phyloP scores from a whole-genome alignment of 1,139 yeast genomes.

The Arxiozyma slooffiae region DNA sequence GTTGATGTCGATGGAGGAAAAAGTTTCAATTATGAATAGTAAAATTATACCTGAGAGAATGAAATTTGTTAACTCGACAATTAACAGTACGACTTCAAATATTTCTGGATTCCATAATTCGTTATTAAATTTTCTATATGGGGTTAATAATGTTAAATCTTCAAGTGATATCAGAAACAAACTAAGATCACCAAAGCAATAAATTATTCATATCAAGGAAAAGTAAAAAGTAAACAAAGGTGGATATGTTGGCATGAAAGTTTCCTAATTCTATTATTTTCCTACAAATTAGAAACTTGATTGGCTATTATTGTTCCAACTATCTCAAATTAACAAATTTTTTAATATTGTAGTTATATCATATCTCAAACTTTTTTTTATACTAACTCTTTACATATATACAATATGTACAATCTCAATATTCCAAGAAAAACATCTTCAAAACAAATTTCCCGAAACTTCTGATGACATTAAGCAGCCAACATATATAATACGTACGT shows the following conservation, averaged over 20 bases:
- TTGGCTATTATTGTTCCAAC: not conserved
- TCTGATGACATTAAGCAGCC: not conserved
- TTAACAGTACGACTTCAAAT: not conserved
- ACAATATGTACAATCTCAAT: not conserved
- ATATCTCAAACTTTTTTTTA: not conserved
- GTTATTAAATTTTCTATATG: conserved; percentile 4
- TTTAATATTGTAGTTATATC: no score
- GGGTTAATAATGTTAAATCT: not conserved
- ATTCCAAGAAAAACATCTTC: not conserved
- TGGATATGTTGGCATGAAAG: not conserved
- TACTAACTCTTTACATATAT: not conserved
- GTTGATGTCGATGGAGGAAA: not conserved
- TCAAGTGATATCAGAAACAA: not conserved
- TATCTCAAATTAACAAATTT: not conserved
- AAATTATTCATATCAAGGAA: not conserved
- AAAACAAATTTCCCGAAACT: no score
- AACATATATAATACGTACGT: no score
- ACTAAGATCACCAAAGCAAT: not conserved
- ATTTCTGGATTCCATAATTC: conserved; percentile 5
- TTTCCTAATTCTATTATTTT: not conserved
- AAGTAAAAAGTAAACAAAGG: not conserved
- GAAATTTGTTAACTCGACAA: not conserved
- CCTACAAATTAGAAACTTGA: no score
- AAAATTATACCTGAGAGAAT: not conserved
- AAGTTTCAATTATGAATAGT: not conserved